These are phyloP conservation scores for Colletotrichum filicis DNA, from an alignment of 2,329 filamentous ascomycete genomes.

Conservation along the genomic window DNA sequence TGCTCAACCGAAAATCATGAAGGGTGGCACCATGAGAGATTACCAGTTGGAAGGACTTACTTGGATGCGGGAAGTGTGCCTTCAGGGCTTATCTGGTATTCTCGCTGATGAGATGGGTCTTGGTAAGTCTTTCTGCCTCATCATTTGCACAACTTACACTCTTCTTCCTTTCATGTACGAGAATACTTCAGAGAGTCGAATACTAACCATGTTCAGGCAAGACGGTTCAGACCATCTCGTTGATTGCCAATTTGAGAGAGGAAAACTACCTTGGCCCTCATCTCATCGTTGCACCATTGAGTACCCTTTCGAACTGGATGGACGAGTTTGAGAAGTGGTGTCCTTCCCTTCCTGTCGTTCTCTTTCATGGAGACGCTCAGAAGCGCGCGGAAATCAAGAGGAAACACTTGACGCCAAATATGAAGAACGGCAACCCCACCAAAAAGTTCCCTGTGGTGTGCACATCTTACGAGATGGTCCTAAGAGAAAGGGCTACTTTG, in stretches of 20 bases:
- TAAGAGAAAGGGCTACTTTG: slow-evolving; percentile 86
- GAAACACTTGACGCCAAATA: slow-evolving; percentile 75
- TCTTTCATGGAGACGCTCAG: slow-evolving; percentile 88
- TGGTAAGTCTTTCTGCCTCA: slow-evolving; percentile 50
- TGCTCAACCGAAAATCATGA: slow-evolving; percentile 85
- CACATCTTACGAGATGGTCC: slow-evolving; percentile 95
- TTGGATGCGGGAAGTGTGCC: slow-evolving; percentile 88
- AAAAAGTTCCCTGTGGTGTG: slow-evolving; percentile 89
- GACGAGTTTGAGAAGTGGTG: slow-evolving; percentile 94
- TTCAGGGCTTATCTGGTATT: slow-evolving; percentile 90
- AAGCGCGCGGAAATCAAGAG: slow-evolving; percentile 81
- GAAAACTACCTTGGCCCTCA: slow-evolving; percentile 90
- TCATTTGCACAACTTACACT: neutral
- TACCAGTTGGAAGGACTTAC: slow-evolving; percentile 96
- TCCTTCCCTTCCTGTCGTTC: slow-evolving; percentile 84
- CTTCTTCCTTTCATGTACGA: neutral
- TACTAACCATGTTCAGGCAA: slow-evolving; percentile 66
- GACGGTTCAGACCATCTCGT: slow-evolving; percentile 89
- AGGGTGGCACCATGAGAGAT: slow-evolving; percentile 89
- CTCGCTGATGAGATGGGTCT: slow-evolving; percentile 95
- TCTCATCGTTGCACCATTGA: slow-evolving; percentile 88
- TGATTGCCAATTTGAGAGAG: slow-evolving; percentile 88
- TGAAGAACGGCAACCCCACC: slow-evolving; percentile 68
- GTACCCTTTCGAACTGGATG: slow-evolving; percentile 95
- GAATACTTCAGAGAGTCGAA: slow-evolving; percentile 15